Evolutionary conservation across 164 flowering plant species (phyloP), one percentile per base, ranked within the genome.

Genomic region (Umbilicus rupestris): DNA sequence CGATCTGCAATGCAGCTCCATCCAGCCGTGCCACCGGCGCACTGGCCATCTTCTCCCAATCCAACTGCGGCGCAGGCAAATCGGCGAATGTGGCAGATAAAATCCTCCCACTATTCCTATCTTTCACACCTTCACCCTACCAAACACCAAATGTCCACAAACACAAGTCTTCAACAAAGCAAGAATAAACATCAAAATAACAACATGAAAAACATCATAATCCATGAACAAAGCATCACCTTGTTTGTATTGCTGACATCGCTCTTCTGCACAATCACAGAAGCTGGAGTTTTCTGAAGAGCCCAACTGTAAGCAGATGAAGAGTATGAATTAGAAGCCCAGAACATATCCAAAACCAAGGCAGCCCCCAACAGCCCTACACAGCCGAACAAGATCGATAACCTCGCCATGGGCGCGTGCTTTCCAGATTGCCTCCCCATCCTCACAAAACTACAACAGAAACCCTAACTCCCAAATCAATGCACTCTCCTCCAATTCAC

Each of bases 21-120:
- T 86, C 88, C 24, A 86, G 78, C 63, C 91, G 85, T 11, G 88
- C 86, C 45, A 86, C 91, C 22, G 88, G 87, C 52, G 88, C 82
- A 19, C 76, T 4, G 5, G 78, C 72, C 88, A 86, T 84, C 79
- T 80, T 68, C 75, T 86, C 86, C 91, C 91, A 86, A 66, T 84
- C 55, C 44, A 83, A 68, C 58, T 77, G 65, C 0, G 87, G 91
- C 39, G 75, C 91, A 58, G 82, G 79, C 70, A 86, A 57, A 77
- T 86, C 91, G 39, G 87, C 81, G 79, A 70, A 84, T 33, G 88
- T 86, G 16, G 80, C 81, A 1, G 84, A 76, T 28, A 82, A 66
- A 39, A 79, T 28, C 68, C 83, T 75, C 55, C 19, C 64, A 30
- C 31, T 31, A 37, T 60, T 33, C 29, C 62, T 46, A 62, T 22